These are phyloP conservation scores for Stramenopiles sp. DNA, from an alignment of 352 stramenopile species.

Conservation along the genomic window DNA sequence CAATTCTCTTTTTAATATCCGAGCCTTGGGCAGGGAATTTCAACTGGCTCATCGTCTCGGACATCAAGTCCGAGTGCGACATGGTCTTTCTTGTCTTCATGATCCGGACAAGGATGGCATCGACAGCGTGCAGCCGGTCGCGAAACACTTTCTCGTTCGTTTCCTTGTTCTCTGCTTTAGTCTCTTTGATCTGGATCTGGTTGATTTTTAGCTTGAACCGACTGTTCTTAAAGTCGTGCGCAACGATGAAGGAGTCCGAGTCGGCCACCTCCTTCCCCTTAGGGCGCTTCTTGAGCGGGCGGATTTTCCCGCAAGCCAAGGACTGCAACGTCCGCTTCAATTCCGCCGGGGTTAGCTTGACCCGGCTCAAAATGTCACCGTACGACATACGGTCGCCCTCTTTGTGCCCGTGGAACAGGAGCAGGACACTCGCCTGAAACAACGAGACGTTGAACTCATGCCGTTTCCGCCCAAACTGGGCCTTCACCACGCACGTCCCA, in stretches of 20 bases:
- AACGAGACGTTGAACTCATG: slow-evolving; percentile 65
- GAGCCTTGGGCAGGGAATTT: slow-evolving; percentile 33
- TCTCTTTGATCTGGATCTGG: slow-evolving; percentile 81
- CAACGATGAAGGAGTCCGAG: slow-evolving; percentile 58
- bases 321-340: slow-evolving; percentile 61
- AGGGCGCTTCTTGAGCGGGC: slow-evolving; percentile 56
- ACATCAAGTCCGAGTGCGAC: slow-evolving; percentile 78
- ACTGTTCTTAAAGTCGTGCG: slow-evolving; percentile 54
- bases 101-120: slow-evolving; percentile 90
- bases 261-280: slow-evolving; percentile 61
- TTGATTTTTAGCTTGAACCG: slow-evolving; percentile 78
- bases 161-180: slow-evolving; percentile 69
- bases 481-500: slow-evolving; percentile 60
- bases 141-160: slow-evolving; percentile 75
- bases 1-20: slow-evolving; percentile 61
- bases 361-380: slow-evolving; percentile 58
- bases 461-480: slow-evolving; percentile 41
- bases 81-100: slow-evolving; percentile 96
- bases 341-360: slow-evolving; percentile 62
- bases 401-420: slow-evolving; percentile 41
- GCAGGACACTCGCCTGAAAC: slow-evolving; percentile 56
- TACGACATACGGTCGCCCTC: slow-evolving; percentile 40
- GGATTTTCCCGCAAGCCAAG: slow-evolving; percentile 61
- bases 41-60: slow-evolving; percentile 83
- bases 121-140: slow-evolving; percentile 70